Base-by-base conservation (phyloP, 257 asterid genomes). In the Hygrophila difformis region DNA sequence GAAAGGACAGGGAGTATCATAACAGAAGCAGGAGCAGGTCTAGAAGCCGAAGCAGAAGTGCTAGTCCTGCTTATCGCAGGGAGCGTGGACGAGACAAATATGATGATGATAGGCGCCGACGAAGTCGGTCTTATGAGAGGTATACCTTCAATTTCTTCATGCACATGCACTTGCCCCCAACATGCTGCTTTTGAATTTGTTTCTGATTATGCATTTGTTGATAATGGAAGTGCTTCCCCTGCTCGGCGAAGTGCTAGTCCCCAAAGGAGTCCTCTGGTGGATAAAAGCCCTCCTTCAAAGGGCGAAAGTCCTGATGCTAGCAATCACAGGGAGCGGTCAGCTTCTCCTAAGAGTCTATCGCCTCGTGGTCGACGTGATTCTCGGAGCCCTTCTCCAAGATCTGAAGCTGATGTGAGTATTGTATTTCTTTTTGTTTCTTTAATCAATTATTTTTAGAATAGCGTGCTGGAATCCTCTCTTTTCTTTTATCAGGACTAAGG, bases 101-200 rank as follows among this genome's bases (percentile, higher is more conserved):
- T 63, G 86, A 77, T 48, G 78, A 76, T 34, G 82, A 78, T 45
- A 74, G 73, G 64, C 95, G 77, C 39, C 82, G 85, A 57, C 65
- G 73, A 26, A 91, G 94, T 54, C 84, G 65, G 39, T 91, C 96
- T 54, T 55, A 74, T 66, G 88, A 61, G 55, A 86, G 95, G 96
- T 91, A 72, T 12, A 12, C 1, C 1, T 23, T 28, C 35, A 46
- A 28, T 47, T 8, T 37, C 34, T 21, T 23, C 18, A 7, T 53
- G 2, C 4, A 36, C 1, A 14, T 33, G 7, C 3, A n/a, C 12
- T 33, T 19, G n/a, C 16, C 1, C 12, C 1, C 3, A 48, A 4
- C 15, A 18, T 26, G 0, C 35, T 24, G 21, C 42, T 41, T 49
- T 50, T 39, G 5, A 2, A 18, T 24, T 47, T 10, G 19, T 39